phyloP scores from a whole-genome alignment of 108 stramenopile species.

The Chaetoceros muelleri region DNA sequence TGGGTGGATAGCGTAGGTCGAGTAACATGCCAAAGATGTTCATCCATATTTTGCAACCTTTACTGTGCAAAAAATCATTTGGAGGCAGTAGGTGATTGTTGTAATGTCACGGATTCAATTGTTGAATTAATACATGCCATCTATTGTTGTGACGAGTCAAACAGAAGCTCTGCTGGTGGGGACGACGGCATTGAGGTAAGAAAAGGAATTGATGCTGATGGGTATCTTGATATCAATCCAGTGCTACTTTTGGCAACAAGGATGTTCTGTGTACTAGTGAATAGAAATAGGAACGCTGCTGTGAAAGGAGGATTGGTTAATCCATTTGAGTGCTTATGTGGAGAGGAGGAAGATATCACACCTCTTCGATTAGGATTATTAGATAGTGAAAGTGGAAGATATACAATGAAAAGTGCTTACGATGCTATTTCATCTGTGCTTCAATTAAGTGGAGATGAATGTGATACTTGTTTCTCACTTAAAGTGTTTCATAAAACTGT shows the following conservation, averaged over 20 bases:
- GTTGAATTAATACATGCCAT: conserved; percentile 3
- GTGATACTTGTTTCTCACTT: background rate
- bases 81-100: conserved; percentile 13
- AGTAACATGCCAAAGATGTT: conserved; percentile 14
- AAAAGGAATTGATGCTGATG: conserved; percentile 4
- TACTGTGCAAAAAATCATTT: conserved; percentile 6
- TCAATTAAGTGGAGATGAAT: background rate
- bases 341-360: conserved; percentile 17
- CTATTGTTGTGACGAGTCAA: conserved; percentile 3
- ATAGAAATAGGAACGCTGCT: conserved; percentile 10
- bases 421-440: background rate
- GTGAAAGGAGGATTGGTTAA: conserved; percentile 1
- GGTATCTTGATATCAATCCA: conserved; percentile 8
- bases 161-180: too few relatives aligned
- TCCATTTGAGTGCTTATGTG: conserved; percentile 22
- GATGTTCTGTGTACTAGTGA: conserved; percentile 12
- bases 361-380: conserved; percentile 22
- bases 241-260: conserved; percentile 17
- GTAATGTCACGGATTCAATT: conserved; percentile 3
- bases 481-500: background rate
- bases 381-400: background rate
- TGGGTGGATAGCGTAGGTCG: conserved; percentile 10
- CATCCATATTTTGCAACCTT: conserved; percentile 20
- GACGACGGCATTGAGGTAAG: background rate
- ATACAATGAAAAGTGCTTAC: background rate